phyloP scores from a whole-genome alignment of 768 basidiomycete species.

The Lentinula sp. region DNA sequence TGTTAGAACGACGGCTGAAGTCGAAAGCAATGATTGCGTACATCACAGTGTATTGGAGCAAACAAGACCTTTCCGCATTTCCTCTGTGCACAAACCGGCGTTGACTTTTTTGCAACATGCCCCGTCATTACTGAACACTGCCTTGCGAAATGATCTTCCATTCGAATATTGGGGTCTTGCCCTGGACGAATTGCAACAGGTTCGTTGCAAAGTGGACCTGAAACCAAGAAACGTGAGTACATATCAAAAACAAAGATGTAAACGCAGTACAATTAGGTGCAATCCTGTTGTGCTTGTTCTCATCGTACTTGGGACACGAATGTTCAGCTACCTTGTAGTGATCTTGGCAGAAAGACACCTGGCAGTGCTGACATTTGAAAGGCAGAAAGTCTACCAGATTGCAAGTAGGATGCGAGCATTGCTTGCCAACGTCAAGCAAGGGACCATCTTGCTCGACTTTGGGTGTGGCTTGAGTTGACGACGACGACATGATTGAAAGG shows the following conservation, averaged over 20 bases:
- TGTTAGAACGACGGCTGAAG: background rate
- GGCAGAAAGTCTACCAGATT: constrained; percentile 78
- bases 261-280: constrained; percentile 62
- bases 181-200: constrained; percentile 73
- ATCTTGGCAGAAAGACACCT: constrained; percentile 64
- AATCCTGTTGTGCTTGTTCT: constrained; percentile 62
- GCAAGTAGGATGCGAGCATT: constrained; percentile 65
- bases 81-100: constrained; percentile 51
- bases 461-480: constrained; percentile 10
- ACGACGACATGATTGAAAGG: background rate
- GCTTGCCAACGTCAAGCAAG: constrained; percentile 61
- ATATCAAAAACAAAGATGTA: background rate
- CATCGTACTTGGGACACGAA: constrained; percentile 64
- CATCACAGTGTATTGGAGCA: constrained; percentile 67
- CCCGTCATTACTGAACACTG: constrained; percentile 72
- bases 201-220: constrained; percentile 72
- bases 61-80: constrained; percentile 73
- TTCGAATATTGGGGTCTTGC: constrained; percentile 74
- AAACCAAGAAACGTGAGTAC: constrained; percentile 3
- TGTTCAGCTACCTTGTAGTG: constrained; percentile 72
- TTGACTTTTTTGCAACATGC: constrained; percentile 38
- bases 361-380: constrained; percentile 81
- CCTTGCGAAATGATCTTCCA: constrained; percentile 66
- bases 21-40: constrained; percentile 31
- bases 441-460: constrained; percentile 39